Evolutionary conservation across 164 flowering plant species (phyloP).

Genomic region (Amborella trichopoda): DNA sequence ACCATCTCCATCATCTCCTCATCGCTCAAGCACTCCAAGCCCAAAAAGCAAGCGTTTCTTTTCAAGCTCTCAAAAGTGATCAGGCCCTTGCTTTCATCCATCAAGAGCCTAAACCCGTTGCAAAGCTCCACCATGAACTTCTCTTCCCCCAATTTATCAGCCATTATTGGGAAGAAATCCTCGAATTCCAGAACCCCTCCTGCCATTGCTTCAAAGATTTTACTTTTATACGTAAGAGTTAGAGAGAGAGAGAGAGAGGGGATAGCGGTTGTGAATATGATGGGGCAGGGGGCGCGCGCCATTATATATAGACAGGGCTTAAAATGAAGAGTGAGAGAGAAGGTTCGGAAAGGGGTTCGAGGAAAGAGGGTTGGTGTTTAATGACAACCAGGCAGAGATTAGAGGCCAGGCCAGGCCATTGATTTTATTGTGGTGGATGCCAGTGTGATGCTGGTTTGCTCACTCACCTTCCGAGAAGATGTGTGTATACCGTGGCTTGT

Average conservation of each 20-base stretch:
- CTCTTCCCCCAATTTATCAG: constrained; percentile 21
- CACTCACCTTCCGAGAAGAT: too few species aligned
- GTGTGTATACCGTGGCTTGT: too few species aligned
- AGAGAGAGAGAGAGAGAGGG: neutral
- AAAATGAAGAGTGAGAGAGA: neutral
- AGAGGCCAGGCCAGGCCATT: too few species aligned
- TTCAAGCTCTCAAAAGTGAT: constrained; percentile 29
- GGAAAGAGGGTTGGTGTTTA: neutral
- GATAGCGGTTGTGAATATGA: neutral
- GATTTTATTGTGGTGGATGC: too few species aligned
- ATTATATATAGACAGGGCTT: neutral
- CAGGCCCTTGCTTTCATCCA: constrained; percentile 18
- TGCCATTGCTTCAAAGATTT: constrained; percentile 3
- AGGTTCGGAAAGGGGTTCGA: neutral
- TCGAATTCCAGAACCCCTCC: constrained; percentile 10
- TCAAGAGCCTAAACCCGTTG: constrained; percentile 25
- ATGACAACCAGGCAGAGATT: too few species aligned
- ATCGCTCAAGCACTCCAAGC: constrained; percentile 17
- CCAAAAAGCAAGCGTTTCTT: constrained; percentile 16
- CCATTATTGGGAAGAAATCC: constrained; percentile 26
- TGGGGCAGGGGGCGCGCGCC: neutral
- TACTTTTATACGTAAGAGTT: neutral
- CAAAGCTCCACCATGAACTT: constrained; percentile 22
- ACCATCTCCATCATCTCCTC: constrained; percentile 29
- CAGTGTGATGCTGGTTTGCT: too few species aligned